phyloP scores from a whole-genome alignment of 805 yeast genomes.

The Candida nitratophila region DNA sequence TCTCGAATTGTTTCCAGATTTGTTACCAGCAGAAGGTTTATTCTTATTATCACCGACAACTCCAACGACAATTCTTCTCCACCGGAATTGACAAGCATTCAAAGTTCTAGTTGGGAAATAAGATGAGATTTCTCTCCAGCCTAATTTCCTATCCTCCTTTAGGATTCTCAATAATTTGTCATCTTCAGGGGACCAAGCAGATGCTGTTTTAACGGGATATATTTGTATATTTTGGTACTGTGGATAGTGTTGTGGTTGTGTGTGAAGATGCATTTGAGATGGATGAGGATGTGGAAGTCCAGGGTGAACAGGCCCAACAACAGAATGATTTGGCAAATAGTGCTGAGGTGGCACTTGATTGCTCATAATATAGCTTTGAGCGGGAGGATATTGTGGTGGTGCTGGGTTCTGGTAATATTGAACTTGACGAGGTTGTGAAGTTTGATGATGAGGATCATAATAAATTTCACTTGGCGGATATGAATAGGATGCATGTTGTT shows the following conservation, averaged over 20 bases:
- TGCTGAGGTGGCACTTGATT: neutral
- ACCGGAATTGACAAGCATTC: slow-evolving; percentile 83
- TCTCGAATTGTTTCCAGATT: neutral
- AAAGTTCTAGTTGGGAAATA: slow-evolving; percentile 79
- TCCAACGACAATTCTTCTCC: slow-evolving; percentile 60
- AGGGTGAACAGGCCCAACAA: neutral
- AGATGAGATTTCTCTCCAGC: slow-evolving; percentile 83
- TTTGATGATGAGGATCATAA: no score
- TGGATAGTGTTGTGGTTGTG: slow-evolving; percentile 1
- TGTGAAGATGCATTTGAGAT: neutral
- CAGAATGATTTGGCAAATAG: neutral
- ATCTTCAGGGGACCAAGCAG: slow-evolving; percentile 75
- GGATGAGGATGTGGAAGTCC: neutral
- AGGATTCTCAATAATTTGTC: slow-evolving; percentile 65
- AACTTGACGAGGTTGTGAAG: no score
- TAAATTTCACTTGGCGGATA: neutral
- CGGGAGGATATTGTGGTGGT: neutral
- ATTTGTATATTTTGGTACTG: neutral
- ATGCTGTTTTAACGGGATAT: slow-evolving; percentile 18
- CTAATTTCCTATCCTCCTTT: slow-evolving; percentile 76
- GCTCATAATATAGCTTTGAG: no score
- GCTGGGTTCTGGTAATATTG: no score
- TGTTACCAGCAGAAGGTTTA: neutral
- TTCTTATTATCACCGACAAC: slow-evolving; percentile 10
- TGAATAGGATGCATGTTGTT: neutral